phyloP scores from a whole-genome alignment of 2,329 filamentous ascomycete species.

The Scedosporium boydii region DNA sequence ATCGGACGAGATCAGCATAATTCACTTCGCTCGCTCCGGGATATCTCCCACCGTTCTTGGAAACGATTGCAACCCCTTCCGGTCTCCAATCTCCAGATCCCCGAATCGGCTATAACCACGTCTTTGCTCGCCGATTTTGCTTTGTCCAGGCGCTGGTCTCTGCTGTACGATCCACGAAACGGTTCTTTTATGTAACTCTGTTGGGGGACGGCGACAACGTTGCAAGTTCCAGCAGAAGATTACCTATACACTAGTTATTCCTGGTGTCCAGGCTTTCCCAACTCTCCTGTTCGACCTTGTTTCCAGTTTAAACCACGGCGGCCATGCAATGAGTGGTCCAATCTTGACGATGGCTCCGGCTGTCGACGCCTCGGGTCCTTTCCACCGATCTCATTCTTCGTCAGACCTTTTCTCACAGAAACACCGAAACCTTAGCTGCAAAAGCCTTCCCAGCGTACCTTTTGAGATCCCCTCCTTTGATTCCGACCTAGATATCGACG shows the following conservation, averaged over 20 bases:
- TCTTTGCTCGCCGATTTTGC: too few species aligned
- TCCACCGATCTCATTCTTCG: slow-evolving; percentile 25
- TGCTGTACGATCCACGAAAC: too few species aligned
- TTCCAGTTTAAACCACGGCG: slow-evolving; percentile 10
- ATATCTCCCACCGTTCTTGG: neutral
- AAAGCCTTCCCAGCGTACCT: slow-evolving; percentile 16
- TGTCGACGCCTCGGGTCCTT: slow-evolving; percentile 20
- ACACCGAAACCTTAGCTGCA: slow-evolving; percentile 20
- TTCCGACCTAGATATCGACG: slow-evolving; percentile 37
- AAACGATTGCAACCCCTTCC: slow-evolving; percentile 8
- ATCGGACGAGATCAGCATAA: slow-evolving; percentile 17
- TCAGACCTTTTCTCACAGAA: slow-evolving; percentile 21
- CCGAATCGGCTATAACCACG: too few species aligned
- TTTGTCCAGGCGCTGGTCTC: too few species aligned
- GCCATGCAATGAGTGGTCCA: slow-evolving; percentile 26
- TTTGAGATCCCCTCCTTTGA: slow-evolving; percentile 47
- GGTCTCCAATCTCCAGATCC: too few species aligned
- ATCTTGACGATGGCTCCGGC: slow-evolving; percentile 29
- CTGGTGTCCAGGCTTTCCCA: slow-evolving; percentile 2
- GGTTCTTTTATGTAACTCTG: too few species aligned
- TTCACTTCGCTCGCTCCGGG: neutral
- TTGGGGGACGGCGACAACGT: neutral
- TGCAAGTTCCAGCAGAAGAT: neutral
- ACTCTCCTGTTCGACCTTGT: slow-evolving; percentile 11
- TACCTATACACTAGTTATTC: slow-evolving; percentile 7